Conservation (phyloP, 1,284 basidiomycete species). For the Cutaneotrichosporon spelunceum region DNA sequence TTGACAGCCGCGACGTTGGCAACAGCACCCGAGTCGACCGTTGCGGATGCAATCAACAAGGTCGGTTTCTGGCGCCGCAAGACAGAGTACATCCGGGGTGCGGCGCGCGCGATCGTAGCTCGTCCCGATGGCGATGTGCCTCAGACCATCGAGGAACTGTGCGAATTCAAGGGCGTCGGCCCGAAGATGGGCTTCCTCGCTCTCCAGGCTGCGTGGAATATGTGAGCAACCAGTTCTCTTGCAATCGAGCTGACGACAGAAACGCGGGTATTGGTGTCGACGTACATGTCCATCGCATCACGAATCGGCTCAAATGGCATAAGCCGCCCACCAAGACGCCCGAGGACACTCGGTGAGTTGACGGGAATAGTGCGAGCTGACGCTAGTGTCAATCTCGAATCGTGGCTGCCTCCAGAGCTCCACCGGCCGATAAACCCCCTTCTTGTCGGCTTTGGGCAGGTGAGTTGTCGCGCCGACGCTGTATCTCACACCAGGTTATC, state of each 20-base stretch:
- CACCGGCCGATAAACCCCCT: constrained; percentile 81
- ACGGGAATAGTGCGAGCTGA: neutral
- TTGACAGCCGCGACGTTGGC: constrained; percentile 72
- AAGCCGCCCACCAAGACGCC: constrained; percentile 75
- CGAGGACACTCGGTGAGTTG: constrained; percentile 71
- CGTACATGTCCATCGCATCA: constrained; percentile 91
- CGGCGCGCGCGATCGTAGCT: constrained; percentile 67
- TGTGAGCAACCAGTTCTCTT: constrained; percentile 56
- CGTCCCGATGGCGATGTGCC: constrained; percentile 67
- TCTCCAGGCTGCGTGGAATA: constrained; percentile 78
- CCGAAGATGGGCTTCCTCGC: constrained; percentile 89
- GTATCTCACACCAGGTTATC: constrained; percentile 50
- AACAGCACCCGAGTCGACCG: constrained; percentile 60
- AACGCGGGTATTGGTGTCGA: constrained; percentile 96
- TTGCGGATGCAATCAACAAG: constrained; percentile 75
- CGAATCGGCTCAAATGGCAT: constrained; percentile 90
- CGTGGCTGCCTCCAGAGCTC: constrained; percentile 78
- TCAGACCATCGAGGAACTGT: constrained; percentile 77
- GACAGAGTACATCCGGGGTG: constrained; percentile 66
- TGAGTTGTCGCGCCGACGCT: constrained; percentile 9
- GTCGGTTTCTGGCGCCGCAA: constrained; percentile 93
- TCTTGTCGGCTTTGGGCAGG: constrained; percentile 87
- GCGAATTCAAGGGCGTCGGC: constrained; percentile 78
- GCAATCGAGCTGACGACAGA: constrained; percentile 51
- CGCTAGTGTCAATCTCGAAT: constrained; percentile 76